These are phyloP conservation scores for Microstroma glucosiphilum DNA, from an alignment of 1,284 basidiomycete species.

Conservation along the genomic window DNA sequence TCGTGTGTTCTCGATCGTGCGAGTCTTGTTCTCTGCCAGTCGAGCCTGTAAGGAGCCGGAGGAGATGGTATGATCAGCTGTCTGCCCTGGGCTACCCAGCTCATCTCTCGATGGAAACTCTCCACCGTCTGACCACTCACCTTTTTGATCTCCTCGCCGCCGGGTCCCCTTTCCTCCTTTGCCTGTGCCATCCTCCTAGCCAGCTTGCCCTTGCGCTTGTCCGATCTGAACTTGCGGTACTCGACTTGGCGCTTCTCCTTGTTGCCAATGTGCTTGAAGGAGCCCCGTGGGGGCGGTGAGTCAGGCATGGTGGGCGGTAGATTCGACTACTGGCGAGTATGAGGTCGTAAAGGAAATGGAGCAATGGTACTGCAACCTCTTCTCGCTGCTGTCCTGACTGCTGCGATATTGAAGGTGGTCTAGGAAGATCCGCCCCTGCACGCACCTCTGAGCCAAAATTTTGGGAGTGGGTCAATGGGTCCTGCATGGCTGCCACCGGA, in stretches of 20 bases:
- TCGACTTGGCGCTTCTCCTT: slow-evolving; percentile 50
- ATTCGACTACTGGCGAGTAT: not conserved
- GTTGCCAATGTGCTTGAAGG: slow-evolving; percentile 48
- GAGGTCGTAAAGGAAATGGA: too few relatives aligned
- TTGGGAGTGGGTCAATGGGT: too few relatives aligned
- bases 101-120: not conserved
- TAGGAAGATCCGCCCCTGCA: too few relatives aligned
- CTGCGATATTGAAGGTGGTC: too few relatives aligned
- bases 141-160: slow-evolving; percentile 65
- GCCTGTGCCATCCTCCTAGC: slow-evolving; percentile 64
- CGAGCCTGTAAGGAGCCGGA: slow-evolving; percentile 62
- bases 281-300: slow-evolving; percentile 3
- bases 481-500: too few relatives aligned
- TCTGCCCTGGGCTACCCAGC: not conserved
- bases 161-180: slow-evolving; percentile 57
- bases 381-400: too few relatives aligned
- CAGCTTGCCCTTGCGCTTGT: slow-evolving; percentile 74
- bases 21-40: slow-evolving; percentile 73
- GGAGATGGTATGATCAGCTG: not conserved
- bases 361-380: too few relatives aligned
- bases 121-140: slow-evolving; percentile 52
- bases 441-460: too few relatives aligned
- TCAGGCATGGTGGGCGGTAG: not conserved
- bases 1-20: slow-evolving; percentile 87
- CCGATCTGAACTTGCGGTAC: slow-evolving; percentile 64